These are phyloP conservation scores for Alnus glutinosa DNA, from an alignment of 306 rosid species.

Conservation along the genomic window DNA sequence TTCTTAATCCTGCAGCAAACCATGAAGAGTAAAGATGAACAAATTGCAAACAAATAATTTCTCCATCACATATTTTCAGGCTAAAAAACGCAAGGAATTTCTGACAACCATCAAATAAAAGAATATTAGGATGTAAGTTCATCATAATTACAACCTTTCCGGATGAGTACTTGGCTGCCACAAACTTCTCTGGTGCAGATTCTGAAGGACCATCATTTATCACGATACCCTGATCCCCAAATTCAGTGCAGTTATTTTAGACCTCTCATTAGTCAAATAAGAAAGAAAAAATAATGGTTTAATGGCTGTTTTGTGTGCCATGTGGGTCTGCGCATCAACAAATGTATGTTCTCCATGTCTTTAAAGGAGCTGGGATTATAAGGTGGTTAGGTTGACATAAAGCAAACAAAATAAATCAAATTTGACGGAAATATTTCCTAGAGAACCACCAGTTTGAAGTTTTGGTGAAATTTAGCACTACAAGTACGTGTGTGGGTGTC, in stretches of 20 bases:
- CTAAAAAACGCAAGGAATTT: slow-evolving; percentile 17
- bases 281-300: background rate
- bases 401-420: background rate
- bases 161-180: slow-evolving; percentile 71
- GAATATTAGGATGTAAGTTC: slow-evolving; percentile 23
- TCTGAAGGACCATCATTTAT: slow-evolving; percentile 55
- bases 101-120: slow-evolving; percentile 20
- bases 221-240: slow-evolving; percentile 66
- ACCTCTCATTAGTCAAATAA: too few relatives aligned
- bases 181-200: slow-evolving; percentile 69
- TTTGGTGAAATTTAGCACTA: background rate
- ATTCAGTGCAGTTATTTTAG: slow-evolving; percentile 10
- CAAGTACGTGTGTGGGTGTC: background rate
- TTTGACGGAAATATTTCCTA: background rate
- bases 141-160: slow-evolving; percentile 63
- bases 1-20: slow-evolving; percentile 84
- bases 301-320: background rate
- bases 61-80: slow-evolving; percentile 11
- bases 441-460: background rate
- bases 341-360: background rate
- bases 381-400: background rate
- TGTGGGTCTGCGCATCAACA: background rate
- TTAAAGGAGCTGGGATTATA: background rate
- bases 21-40: slow-evolving; percentile 57
- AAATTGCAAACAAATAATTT: slow-evolving; percentile 27